Conservation (phyloP, 2,329 filamentous ascomycete genomes). For the Macrophomina phaseolina region DNA sequence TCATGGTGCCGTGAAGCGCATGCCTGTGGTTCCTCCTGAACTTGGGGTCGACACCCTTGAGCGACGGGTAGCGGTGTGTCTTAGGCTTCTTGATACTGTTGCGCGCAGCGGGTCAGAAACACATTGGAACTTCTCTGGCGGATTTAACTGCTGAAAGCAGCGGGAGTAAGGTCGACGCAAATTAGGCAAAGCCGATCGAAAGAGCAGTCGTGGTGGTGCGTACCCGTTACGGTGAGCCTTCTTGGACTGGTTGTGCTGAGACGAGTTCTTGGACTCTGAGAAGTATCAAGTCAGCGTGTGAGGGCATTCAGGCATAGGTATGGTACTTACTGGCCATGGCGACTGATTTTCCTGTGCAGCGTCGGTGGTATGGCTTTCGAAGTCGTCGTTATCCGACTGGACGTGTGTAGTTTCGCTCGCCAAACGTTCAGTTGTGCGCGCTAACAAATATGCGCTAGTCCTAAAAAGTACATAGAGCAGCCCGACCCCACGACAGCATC, state of each 20-base stretch:
- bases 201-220: conserved; percentile 45
- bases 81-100: conserved; percentile 99
- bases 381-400: conserved; percentile 25
- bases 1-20: conserved; percentile 98
- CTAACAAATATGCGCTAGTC: neutral
- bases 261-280: conserved; percentile 99
- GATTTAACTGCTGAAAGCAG: neutral
- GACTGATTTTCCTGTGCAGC: conserved; percentile 47
- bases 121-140: conserved; percentile 25
- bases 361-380: conserved; percentile 28
- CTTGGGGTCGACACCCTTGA: conserved; percentile 99
- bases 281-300: neutral
- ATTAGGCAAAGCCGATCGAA: neutral
- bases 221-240: conserved; percentile 99
- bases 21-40: conserved; percentile 99
- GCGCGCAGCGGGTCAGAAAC: conserved; percentile 24
- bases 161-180: neutral
- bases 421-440: conserved; percentile 23
- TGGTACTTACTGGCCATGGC: conserved; percentile 72
- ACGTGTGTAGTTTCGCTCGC: conserved; percentile 24
- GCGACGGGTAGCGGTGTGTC: conserved; percentile 97
- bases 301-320: no score
- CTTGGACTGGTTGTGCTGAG: conserved; percentile 96
- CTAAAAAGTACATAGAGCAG: neutral
- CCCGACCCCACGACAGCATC: neutral